Evolutionary conservation across 148 eudicot species (phyloP).

Genomic region (Rhododendron williamsianum): DNA sequence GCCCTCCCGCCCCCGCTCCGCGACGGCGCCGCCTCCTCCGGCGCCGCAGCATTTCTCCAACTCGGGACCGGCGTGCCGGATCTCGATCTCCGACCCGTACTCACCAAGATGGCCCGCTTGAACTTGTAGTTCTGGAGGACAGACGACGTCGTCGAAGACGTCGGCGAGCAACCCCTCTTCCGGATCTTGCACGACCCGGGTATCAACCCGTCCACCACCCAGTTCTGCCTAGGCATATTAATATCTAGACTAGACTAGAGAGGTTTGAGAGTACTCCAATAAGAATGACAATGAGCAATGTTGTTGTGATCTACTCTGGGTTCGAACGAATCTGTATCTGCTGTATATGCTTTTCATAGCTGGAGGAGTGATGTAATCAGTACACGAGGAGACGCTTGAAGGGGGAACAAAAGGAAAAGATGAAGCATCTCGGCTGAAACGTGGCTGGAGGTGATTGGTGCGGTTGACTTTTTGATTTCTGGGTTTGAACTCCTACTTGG

Average conservation of each 20-base stretch:
- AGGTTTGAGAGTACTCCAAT: background rate
- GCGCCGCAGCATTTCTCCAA: constrained; percentile 61
- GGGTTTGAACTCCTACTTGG: background rate
- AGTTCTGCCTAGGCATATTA: constrained; percentile 28
- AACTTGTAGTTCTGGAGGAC: constrained; percentile 56
- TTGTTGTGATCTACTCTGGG: background rate
- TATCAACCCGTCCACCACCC: constrained; percentile 28
- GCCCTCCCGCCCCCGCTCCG: constrained; percentile 30
- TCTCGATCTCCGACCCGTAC: constrained; percentile 45
- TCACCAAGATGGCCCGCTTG: constrained; percentile 71
- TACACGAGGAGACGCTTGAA: background rate
- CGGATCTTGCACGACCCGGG: constrained; percentile 56
- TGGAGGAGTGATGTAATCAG: constrained; percentile 4
- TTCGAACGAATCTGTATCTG: background rate
- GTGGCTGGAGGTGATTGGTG: background rate
- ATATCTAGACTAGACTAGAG: too few species aligned
- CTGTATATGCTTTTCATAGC: background rate
- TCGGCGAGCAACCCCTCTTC: constrained; percentile 79
- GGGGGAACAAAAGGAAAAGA: background rate
- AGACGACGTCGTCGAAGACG: constrained; percentile 72
- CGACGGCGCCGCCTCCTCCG: constrained; percentile 45
- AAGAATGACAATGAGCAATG: background rate
- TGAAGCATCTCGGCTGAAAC: background rate
- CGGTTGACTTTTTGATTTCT: constrained; percentile 2
- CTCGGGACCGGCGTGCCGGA: constrained; percentile 72